Percentiles rank a stretch among this genome's conserved stretches.
These are phyloP conservation scores for Waltiozyma sp. DNA, from an alignment of 1,139 yeast genomes.

Conservation along the genomic window DNA sequence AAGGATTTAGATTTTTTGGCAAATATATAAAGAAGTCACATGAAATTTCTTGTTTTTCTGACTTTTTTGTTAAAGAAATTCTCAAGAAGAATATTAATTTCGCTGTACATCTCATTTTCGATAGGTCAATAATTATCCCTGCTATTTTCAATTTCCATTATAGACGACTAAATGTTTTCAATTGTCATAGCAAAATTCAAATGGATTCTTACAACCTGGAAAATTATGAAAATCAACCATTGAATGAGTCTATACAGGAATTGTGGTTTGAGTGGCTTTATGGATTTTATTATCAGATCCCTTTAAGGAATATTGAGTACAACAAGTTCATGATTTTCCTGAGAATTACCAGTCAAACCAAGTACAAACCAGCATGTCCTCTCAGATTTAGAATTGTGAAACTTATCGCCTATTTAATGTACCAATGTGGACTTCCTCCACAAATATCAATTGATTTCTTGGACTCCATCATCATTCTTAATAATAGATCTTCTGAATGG, in stretches of 20 bases:
- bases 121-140: neutral
- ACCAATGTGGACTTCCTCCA: neutral
- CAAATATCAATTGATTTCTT: neutral
- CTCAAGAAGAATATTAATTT: neutral
- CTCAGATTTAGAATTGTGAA: neutral
- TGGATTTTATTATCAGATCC: neutral
- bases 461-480: neutral
- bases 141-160: neutral
- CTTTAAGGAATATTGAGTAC: neutral
- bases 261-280: neutral
- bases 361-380: neutral
- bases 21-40: neutral
- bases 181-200: neutral
- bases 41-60: neutral
- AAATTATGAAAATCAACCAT: neutral
- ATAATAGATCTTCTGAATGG: neutral
- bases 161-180: neutral
- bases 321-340: neutral
- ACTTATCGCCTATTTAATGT: neutral
- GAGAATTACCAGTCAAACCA: neutral
- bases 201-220: neutral
- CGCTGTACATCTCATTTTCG: neutral
- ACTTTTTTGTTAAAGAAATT: neutral
- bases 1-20: neutral
- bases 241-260: neutral